Percentiles rank a stretch among this genome's conserved stretches.
Evolutionary conservation across 2,329 filamentous ascomycete species (phyloP).

Genomic region (Calonectria pauciramosa): DNA sequence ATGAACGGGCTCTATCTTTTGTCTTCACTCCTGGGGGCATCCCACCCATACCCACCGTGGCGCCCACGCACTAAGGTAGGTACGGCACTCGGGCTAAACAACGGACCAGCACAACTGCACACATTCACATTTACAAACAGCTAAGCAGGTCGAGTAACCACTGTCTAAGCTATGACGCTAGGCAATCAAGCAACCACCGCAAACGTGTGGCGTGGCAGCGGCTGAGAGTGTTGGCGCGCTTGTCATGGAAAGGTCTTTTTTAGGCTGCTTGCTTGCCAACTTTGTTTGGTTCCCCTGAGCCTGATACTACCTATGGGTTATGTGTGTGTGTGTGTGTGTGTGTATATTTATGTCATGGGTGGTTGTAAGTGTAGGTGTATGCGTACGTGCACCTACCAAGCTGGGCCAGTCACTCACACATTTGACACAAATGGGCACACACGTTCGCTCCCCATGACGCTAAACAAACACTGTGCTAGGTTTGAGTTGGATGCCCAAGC

Average conservation of each 20-base stretch:
- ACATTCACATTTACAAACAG: not conserved
- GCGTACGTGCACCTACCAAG: conserved; percentile 9
- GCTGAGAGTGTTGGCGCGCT: not conserved
- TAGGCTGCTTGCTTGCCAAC: conserved; percentile 26
- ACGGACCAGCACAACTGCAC: not conserved
- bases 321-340: conserved; percentile 13
- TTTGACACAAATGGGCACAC: not conserved
- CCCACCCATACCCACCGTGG: conserved; percentile 21
- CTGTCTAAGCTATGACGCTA: not conserved
- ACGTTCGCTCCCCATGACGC: not conserved
- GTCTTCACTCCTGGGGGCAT: not conserved
- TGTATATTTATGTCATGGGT: conserved; percentile 10
- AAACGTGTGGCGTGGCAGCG: not conserved
- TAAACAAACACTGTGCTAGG: not conserved
- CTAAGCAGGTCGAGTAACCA: not conserved
- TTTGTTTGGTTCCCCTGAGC: conserved; percentile 33
- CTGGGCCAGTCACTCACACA: not conserved
- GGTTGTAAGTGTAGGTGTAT: conserved; percentile 7
- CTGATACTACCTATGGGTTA: conserved; percentile 24
- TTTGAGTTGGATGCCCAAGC: not conserved
- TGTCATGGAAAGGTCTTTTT: not conserved
- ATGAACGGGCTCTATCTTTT: not conserved
- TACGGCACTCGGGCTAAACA: conserved; percentile 8
- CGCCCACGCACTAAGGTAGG: conserved; percentile 28
- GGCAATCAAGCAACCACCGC: conserved; percentile 11